Conservation (phyloP, 345 rosid genomes). For the Diplotaxis tenuifolia region DNA sequence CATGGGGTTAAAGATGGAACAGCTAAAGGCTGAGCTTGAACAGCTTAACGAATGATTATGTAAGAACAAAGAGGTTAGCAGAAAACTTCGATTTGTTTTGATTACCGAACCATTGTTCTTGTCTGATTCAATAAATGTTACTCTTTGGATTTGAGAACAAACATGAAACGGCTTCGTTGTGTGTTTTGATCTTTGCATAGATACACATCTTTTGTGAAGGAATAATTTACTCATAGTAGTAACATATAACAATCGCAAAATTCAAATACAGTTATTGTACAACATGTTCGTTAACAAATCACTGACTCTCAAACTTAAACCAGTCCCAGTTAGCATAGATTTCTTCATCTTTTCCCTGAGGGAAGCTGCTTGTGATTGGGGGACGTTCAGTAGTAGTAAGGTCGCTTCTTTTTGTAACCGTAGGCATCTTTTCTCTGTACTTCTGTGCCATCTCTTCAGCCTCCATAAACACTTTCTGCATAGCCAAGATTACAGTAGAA, state of each 20-base stretch:
- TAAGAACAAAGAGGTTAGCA: slow-evolving; percentile 22
- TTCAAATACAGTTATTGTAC: slow-evolving; percentile 15
- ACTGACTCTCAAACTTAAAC: slow-evolving; percentile 70
- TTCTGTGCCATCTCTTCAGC: slow-evolving; percentile 88
- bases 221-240: slow-evolving; percentile 21
- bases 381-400: slow-evolving; percentile 34
- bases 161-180: background rate
- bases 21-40: slow-evolving; percentile 82
- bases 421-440: slow-evolving; percentile 58
- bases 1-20: slow-evolving; percentile 98
- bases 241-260: slow-evolving; percentile 10
- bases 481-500: background rate
- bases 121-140: slow-evolving; percentile 16
- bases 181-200: slow-evolving; percentile 18
- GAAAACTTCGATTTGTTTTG: background rate
- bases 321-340: slow-evolving; percentile 85
- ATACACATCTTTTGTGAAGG: background rate
- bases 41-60: slow-evolving; percentile 69
- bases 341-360: slow-evolving; percentile 52
- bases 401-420: slow-evolving; percentile 13
- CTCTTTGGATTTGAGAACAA: background rate
- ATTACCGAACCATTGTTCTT: slow-evolving; percentile 1
- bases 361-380: slow-evolving; percentile 35
- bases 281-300: slow-evolving; percentile 15
- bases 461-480: slow-evolving; percentile 72